Base-by-base conservation (phyloP, 192 early-diverging fungal genomes). In the Coemansia sp. region DNA sequence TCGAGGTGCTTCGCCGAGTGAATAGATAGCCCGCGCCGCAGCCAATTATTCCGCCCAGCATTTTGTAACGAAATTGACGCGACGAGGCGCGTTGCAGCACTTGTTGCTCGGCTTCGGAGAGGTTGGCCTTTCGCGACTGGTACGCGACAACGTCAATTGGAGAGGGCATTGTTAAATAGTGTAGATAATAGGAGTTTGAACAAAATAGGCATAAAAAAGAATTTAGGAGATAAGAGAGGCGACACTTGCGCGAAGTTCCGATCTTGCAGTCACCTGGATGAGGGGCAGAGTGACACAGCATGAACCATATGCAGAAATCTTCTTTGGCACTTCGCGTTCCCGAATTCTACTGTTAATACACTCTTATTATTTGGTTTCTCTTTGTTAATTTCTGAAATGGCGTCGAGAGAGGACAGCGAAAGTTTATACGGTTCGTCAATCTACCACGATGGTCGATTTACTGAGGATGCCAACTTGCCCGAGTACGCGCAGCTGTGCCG, bases 381-480 rank as follows among this genome's bases (percentile, higher is more conserved):
- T 56, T 33, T 19, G 24, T 42, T 39, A 37, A 21, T 42, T 50
- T 46, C 31, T 35, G 21, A 54, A 65, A 80, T 71, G 69, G 63
- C 62, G 40, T 44, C 62, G 51, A 62, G 50, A 31, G 53, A 53
- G 29, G 79, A 81, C 19, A 69, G 54, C 53, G 79, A 81, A 57
- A 81, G 79, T 39, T 61, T 81, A 29, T 81, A 81, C 40, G 79
- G 70, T 29, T 81, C 79, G 70, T 81, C 79, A 6, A 67, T 81
- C 29, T 81, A 62, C 63, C 74, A 48, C 14, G 69, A 66, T 31
- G 73, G 74, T 7, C 63, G 69, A 59, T 69, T 68, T 27, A 54
- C 62, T 19, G 79, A 75, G 44, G 79, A 81, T 53, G 63, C 51
- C 21, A 74, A 81, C 59, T 71, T 81, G 31, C 64, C 79, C 8